Evolutionary conservation across 1,284 basidiomycete species (phyloP).

Genomic region (Ustanciosporium gigantosporum): DNA sequence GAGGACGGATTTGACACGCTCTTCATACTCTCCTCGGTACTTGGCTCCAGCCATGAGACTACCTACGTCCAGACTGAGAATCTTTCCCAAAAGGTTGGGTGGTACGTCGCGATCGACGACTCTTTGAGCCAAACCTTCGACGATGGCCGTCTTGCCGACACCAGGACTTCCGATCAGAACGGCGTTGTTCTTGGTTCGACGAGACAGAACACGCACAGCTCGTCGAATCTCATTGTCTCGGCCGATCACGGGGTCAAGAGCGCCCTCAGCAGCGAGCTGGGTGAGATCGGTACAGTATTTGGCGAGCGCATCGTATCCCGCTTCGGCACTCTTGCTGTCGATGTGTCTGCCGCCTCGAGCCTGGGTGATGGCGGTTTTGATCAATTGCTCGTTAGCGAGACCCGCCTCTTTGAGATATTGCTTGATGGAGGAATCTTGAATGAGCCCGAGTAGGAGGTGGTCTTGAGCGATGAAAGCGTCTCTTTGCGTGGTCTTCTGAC

Average conservation of each 20-base stretch:
- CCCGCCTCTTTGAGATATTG: slow-evolving; percentile 74
- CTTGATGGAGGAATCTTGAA: slow-evolving; percentile 73
- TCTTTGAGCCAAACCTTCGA: slow-evolving; percentile 92
- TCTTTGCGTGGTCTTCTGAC: slow-evolving; percentile 64
- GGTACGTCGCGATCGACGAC: slow-evolving; percentile 95
- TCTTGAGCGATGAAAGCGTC: slow-evolving; percentile 94
- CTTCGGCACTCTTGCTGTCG: slow-evolving; percentile 72
- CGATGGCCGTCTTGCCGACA: slow-evolving; percentile 71
- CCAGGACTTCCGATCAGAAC: slow-evolving; percentile 74
- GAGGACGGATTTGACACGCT: slow-evolving; percentile 89
- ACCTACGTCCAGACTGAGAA: slow-evolving; percentile 86
- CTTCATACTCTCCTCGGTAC: slow-evolving; percentile 96
- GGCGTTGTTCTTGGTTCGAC: slow-evolving; percentile 84
- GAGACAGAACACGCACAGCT: slow-evolving; percentile 58
- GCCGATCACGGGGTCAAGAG: slow-evolving; percentile 68
- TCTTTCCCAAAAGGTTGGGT: slow-evolving; percentile 77
- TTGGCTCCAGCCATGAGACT: slow-evolving; percentile 94
- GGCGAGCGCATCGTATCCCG: slow-evolving; percentile 58
- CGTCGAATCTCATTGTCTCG: slow-evolving; percentile 58
- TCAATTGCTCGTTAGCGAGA: slow-evolving; percentile 70
- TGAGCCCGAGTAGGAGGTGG: slow-evolving; percentile 73
- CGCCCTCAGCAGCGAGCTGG: slow-evolving; percentile 66
- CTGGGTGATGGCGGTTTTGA: slow-evolving; percentile 80
- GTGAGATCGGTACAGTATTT: slow-evolving; percentile 65
- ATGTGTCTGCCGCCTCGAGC: slow-evolving; percentile 78